Conservation (phyloP, 345 rosid genomes). For the Excoecaria cochinchinensis region DNA sequence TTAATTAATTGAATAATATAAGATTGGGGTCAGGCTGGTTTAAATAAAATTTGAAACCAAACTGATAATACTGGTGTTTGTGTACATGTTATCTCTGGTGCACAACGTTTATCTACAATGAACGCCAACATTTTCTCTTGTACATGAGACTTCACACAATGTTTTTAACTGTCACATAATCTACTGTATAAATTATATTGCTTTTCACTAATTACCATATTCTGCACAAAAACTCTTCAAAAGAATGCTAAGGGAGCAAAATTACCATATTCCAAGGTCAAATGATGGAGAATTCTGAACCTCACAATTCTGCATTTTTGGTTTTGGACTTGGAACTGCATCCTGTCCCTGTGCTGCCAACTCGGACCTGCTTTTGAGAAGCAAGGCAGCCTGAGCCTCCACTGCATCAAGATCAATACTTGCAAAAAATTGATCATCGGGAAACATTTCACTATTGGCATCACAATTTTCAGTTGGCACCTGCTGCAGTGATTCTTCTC, state of each 20-base stretch:
- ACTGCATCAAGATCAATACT: slow-evolving; percentile 75
- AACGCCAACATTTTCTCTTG: not conserved
- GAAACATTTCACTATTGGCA: slow-evolving; percentile 24
- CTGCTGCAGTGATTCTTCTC: slow-evolving; percentile 29
- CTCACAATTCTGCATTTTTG: slow-evolving; percentile 21
- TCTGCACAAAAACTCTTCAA: not conserved
- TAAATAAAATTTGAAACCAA: too few species aligned
- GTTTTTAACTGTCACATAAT: not conserved
- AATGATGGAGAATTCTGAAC: slow-evolving; percentile 60
- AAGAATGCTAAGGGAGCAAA: not conserved
- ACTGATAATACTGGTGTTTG: not conserved
- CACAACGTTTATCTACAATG: not conserved
- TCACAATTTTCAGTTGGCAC: slow-evolving; percentile 17
- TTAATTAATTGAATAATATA: too few species aligned
- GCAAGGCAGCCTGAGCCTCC: slow-evolving; percentile 72
- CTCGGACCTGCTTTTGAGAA: slow-evolving; percentile 48
- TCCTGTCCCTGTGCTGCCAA: slow-evolving; percentile 30
- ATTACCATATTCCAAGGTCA: slow-evolving; percentile 77
- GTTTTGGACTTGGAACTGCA: slow-evolving; percentile 20
- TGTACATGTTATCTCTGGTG: not conserved
- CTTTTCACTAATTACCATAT: not conserved
- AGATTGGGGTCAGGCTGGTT: too few species aligned
- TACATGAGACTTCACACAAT: not conserved
- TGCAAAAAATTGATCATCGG: slow-evolving; percentile 78
- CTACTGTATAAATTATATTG: slow-evolving; percentile 10